Evolutionary conservation across 768 basidiomycete genomes (phyloP), one percentile per base, ranked within the genome.

Genomic region (Serendipita sp.): DNA sequence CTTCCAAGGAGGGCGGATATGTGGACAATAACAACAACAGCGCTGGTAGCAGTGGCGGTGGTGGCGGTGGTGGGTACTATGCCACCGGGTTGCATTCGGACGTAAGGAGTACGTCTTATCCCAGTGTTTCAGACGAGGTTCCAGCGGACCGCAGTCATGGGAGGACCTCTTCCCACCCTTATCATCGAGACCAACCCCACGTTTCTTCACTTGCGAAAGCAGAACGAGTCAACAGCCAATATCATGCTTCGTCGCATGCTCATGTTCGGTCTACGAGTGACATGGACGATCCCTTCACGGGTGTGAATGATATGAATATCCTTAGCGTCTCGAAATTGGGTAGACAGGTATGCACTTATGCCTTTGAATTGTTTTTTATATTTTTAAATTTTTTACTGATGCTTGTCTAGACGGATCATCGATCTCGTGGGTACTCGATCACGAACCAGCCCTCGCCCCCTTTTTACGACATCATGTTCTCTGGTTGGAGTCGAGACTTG

Each of bases 401-500:
- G 16, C 16, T 30, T 54, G 16, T 11, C 30, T 60, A 60, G 56
- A 28, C 28, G 16, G 47, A 64, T 58, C 51, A 47, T 62, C 64
- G 32, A 13, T 41, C 36, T 47, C 75, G 73, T 44, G 70, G 80
- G 1, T 82, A 85, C 69, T 78, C 81, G 2, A 78, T 85, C 68
- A 64, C 18, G 45, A 67, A 54, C 18, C 34, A 44, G 13, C 63
- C 30, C 23, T 48, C 48, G 15, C 68, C 47, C 48, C 58, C 67
- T 47, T 38, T 52, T 48, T 38, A 78, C 84, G 83, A 86, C 56
- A 73, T 92, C 45, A 75, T 90, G 11, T 83, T 84, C 70, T 80
- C 83, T 18, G 89, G 90, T 1, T 91, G 89, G 89, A 88, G 91
- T 74, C 81, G 88, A 32, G 89, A 92, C 70, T 77, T 92, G 11